These are phyloP conservation scores for Zygnema circumcarinatum DNA, from an alignment of 139 green algal species.

Conservation along the genomic window DNA sequence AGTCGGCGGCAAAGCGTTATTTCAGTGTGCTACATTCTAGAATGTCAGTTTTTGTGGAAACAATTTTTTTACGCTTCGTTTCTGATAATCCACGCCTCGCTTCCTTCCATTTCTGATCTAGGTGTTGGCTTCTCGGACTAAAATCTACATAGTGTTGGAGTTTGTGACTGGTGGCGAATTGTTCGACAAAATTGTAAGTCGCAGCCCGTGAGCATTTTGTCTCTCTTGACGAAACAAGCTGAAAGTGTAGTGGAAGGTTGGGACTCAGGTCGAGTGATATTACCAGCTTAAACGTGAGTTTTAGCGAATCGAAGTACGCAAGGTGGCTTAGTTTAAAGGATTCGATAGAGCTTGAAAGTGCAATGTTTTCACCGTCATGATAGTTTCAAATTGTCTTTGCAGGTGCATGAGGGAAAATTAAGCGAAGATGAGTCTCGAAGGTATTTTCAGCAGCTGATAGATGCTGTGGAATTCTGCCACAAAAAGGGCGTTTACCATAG, in stretches of 20 bases:
- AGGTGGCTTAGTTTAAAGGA: no score
- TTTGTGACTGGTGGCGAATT: constrained; percentile 77
- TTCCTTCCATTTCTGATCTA: constrained; percentile 21
- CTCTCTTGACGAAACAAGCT: background rate
- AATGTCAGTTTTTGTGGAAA: no score
- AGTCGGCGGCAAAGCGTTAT: no score
- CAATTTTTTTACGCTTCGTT: constrained; percentile 1
- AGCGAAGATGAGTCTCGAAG: constrained; percentile 64
- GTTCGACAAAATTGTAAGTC: constrained; percentile 73
- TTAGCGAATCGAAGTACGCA: no score
- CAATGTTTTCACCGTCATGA: background rate
- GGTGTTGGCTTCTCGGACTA: constrained; percentile 71
- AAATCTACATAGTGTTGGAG: constrained; percentile 83
- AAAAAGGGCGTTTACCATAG: constrained; percentile 60
- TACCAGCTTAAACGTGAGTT: no score
- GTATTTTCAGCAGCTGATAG: constrained; percentile 76
- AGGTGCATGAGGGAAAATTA: constrained; percentile 61
- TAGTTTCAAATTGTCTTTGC: constrained; percentile 7
- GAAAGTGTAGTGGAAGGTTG: background rate
- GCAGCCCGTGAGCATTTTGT: background rate
- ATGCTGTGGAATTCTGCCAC: constrained; percentile 76
- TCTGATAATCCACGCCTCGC: background rate
- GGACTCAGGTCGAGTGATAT: no score
- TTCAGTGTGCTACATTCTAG: no score
- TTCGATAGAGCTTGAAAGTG: background rate